Evolutionary conservation across 495 filamentous ascomycete genomes (phyloP).

Genomic region (Trichoderma orchidacearum): DNA sequence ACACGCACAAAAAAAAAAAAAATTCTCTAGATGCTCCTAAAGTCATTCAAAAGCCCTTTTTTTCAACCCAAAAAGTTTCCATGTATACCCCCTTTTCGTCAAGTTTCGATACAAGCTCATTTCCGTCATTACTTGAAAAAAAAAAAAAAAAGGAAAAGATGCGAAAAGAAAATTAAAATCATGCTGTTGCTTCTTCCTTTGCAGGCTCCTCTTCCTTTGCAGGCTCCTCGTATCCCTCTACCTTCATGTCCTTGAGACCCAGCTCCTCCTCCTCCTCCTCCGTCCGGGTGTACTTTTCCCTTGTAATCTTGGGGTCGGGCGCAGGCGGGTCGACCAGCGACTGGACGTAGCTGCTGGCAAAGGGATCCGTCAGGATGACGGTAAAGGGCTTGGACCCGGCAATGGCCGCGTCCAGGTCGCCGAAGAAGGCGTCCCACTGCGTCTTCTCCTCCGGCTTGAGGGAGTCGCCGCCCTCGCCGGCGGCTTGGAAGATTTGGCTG

Average conservation of each 20-base stretch:
- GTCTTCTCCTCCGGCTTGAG: constrained; percentile 44
- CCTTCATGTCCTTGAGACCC: constrained; percentile 83
- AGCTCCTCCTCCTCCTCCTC: constrained; percentile 85
- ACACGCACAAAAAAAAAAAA: not conserved
- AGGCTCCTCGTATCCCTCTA: constrained; percentile 64
- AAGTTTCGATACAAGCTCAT: not conserved
- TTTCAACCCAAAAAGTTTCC: not conserved
- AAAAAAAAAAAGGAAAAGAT: too few species aligned
- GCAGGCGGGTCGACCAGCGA: constrained; percentile 57
- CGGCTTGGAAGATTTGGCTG: constrained; percentile 70
- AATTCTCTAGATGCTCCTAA: not conserved
- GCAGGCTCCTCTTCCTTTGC: constrained; percentile 6
- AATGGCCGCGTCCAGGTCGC: constrained; percentile 60
- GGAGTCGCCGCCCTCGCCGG: constrained; percentile 51
- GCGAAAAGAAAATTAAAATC: too few species aligned
- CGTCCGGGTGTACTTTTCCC: constrained; percentile 77
- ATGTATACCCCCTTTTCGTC: not conserved
- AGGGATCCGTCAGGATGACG: constrained; percentile 73
- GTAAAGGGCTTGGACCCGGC: constrained; percentile 70
- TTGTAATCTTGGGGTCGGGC: constrained; percentile 64
- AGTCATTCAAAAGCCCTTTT: not conserved
- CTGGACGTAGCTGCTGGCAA: constrained; percentile 89
- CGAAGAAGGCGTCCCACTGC: constrained; percentile 75
- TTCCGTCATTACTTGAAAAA: too few species aligned
- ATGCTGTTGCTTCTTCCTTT: too few species aligned